Evolutionary conservation across 2,329 filamentous ascomycete species (phyloP), one percentile per base, ranked within the genome.

Genomic region (Metarhizium robertsii): DNA sequence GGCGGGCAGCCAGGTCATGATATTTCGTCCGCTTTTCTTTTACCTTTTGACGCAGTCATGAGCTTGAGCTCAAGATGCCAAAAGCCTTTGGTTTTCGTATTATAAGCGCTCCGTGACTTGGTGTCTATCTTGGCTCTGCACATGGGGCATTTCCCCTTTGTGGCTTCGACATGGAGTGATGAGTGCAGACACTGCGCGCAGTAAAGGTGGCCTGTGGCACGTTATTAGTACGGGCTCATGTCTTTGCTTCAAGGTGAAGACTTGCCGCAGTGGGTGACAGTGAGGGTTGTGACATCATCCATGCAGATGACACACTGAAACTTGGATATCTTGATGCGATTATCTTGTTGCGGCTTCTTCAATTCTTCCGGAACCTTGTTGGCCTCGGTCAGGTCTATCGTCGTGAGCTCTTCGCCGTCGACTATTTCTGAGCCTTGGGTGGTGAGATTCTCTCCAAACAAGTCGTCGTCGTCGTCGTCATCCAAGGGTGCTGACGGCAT

Each of bases 231-330:
- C 43, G 30, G 11, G 20, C 6, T 14, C 8, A 30, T 38, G 16
- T 40, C 5, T 40, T 11, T 16, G 38, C 38, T 18, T 13, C 18
- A 20, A 16, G 36, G 25, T 8, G 5, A 4, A 40, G 46, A 50
- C 81, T 60, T 80, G 86, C 84, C 84, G 67, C 84, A 87, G 66
- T 85, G 80, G 2, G 84, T 87, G 49, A 85, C 78, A 1, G 81
- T 85, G 58, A 87, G 62, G 32, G 74, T 72, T 2, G 75, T 78
- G 30, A 75, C 78, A 58, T 81, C 75, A 58, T 86, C 84, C 80
- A 86, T 83, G 68, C 84, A 87, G 56, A 87, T 86, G 47, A 83
- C 81, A 59, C 84, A 87, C 67, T 86, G 80, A 50, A 85, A 83
- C 4, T 73, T 71, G 48, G 75, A 72, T 16, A 87, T 67, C 65